A percentile compares a stretch with the other conserved stretches of the same genome.
Conservation (phyloP, 2,329 filamentous ascomycete species). For the Teratosphaeria viscida region DNA sequence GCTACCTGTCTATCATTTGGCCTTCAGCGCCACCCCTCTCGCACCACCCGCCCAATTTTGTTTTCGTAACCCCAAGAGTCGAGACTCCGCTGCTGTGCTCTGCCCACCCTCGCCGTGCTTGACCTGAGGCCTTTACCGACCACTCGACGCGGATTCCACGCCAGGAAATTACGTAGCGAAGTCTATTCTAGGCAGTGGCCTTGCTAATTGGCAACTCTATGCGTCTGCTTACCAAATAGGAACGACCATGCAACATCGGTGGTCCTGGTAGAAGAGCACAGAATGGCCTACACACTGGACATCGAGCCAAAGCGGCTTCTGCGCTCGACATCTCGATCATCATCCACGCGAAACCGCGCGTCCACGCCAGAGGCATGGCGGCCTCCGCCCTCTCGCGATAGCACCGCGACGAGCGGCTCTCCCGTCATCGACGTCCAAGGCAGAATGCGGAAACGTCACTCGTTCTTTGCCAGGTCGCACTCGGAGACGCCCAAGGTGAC, state of each 20-base stretch:
- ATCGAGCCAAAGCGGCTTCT: background rate
- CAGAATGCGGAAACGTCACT: conserved; percentile 14
- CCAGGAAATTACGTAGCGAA: background rate
- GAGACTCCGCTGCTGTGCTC: background rate
- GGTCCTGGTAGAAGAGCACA: background rate
- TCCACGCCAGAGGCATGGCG: background rate
- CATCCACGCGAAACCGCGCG: background rate
- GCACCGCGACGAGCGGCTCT: background rate
- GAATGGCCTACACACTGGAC: background rate
- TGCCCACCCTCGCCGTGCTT: background rate
- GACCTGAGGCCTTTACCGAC: background rate
- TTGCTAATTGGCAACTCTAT: background rate
- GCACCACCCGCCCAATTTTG: background rate
- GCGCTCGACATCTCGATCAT: background rate
- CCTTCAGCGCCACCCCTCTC: background rate
- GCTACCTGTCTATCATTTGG: background rate
- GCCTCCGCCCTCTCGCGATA: background rate
- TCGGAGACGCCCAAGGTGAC: conserved; percentile 12
- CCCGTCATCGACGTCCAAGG: background rate
- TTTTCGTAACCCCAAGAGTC: background rate
- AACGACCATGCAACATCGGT: background rate
- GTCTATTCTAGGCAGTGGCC: background rate
- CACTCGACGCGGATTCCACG: background rate
- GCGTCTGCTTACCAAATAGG: background rate
- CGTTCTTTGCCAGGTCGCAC: conserved; percentile 16